phyloP scores from a whole-genome alignment of 257 asterid species.

The Fraxinus anomala region DNA sequence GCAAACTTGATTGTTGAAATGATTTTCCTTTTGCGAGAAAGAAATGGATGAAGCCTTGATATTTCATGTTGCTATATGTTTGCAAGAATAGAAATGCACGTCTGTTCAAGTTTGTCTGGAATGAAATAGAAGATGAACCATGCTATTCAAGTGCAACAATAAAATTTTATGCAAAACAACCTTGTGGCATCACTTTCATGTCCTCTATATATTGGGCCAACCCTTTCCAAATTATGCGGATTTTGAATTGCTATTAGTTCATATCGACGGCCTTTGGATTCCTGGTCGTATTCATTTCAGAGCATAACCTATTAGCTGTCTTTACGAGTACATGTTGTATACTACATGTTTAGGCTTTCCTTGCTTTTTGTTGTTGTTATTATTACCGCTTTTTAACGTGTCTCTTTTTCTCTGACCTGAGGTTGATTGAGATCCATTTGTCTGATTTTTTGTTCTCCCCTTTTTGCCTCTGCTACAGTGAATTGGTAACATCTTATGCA shows the following conservation, averaged over 20 bases:
- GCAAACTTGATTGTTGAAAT: not conserved
- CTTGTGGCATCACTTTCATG: not conserved
- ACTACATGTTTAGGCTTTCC: not conserved
- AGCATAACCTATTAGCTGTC: not conserved
- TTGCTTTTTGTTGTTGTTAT: not conserved
- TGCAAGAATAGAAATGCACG: not conserved
- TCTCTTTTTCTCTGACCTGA: conserved; percentile 9
- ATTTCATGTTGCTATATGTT: not conserved
- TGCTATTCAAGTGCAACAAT: not conserved
- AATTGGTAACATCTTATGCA: conserved; percentile 63
- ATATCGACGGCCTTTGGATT: not conserved
- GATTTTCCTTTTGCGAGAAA: not conserved
- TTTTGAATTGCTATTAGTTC: not conserved
- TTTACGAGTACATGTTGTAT: not conserved
- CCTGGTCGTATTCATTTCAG: not conserved
- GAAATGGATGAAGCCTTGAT: not conserved
- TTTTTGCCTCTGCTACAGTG: conserved; percentile 54
- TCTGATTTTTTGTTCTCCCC: conserved; percentile 15
- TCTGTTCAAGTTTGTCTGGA: not conserved
- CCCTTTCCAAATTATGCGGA: not conserved
- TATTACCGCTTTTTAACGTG: not conserved
- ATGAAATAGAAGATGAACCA: not conserved
- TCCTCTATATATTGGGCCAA: not conserved
- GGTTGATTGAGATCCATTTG: not conserved
- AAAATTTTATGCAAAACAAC: not conserved